Percentiles rank a stretch among this genome's conserved stretches.
These are phyloP conservation scores for Bipolaris zeicola DNA, from an alignment of 2,329 filamentous ascomycete species.

Conservation along the genomic window DNA sequence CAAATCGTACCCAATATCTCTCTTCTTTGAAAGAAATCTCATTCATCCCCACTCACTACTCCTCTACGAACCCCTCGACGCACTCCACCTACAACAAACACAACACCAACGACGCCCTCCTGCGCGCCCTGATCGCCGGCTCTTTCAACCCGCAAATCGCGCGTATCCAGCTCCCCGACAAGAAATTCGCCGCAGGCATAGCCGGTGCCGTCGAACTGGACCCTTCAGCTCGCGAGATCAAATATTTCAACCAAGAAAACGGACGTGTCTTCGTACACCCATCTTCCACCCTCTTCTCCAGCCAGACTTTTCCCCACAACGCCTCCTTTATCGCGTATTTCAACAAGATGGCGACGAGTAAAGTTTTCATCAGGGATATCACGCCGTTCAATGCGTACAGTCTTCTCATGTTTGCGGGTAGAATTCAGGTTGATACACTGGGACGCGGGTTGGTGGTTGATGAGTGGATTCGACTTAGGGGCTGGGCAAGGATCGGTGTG, in stretches of 20 bases:
- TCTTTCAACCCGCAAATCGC: conserved; percentile 78
- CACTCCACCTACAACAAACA: conserved; percentile 54
- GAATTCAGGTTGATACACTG: conserved; percentile 82
- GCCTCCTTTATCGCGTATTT: conserved; percentile 88
- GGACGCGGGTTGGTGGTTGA: conserved; percentile 88
- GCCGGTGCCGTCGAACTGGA: conserved; percentile 91
- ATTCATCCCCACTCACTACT: conserved; percentile 63
- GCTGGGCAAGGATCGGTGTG: conserved; percentile 95
- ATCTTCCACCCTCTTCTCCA: conserved; percentile 81
- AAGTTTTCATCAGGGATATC: conserved; percentile 88
- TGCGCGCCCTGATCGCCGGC: conserved; percentile 57
- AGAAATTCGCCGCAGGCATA: conserved; percentile 88
- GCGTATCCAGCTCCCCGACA: conserved; percentile 90
- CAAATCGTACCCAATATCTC: conserved; percentile 84
- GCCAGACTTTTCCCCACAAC: conserved; percentile 75
- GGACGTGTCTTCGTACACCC: conserved; percentile 89
- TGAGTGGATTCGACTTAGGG: conserved; percentile 83
- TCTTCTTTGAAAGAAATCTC: conserved; percentile 84
- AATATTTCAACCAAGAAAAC: conserved; percentile 71
- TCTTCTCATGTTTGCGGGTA: conserved; percentile 84
- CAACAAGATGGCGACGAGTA: conserved; percentile 86
- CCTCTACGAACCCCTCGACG: conserved; percentile 32
- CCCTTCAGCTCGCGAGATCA: conserved; percentile 88
- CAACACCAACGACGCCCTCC: conserved; percentile 53
- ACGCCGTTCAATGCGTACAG: conserved; percentile 93